Evolutionary conservation across 768 basidiomycete species (phyloP), one percentile per base, ranked within the genome.

Genomic region (Tylopilus plumbeoviolaceoides): DNA sequence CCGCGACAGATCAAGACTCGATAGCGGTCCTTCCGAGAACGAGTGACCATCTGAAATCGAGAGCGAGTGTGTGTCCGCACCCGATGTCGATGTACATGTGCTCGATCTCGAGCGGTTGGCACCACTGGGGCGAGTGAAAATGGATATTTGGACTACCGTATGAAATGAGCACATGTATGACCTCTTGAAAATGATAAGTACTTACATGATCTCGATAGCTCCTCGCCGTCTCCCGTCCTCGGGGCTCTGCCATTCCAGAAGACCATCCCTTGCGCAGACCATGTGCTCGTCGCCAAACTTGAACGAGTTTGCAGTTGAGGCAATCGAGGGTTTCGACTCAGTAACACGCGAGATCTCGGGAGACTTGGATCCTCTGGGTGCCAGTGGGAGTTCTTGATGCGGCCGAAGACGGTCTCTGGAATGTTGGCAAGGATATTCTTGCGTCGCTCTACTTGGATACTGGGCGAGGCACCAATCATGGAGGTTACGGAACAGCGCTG

Each of bases 181-280:
- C 2, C 9, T 33, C 23, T 23, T 5, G 23, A 23, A 11, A 30
- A 35, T n/a, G 6, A 1, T 18, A 51, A 33, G 45, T 2, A 66
- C 84, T 64, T 65, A 86, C 86, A 73, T 6, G 79, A 78, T 35
- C 61, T 63, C 9, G 70, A 68, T 4, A 54, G 59, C 55, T 89
- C 85, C 47, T 90, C 84, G 4, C 87, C 87, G 20, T 84, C 79
- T 3, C 81, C 88, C 46, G 5, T 86, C 82, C 59, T 91, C 88
- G 51, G 85, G 65, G 59, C 83, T 89, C 61, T 83, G 80, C 7
- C 83, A 75, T 49, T 84, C 80, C 18, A 87, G 66, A 5, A 87
- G 70, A 4, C 84, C 87, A 7, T 75, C 75, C 47, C 77, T 76
- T 9, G 86, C 84, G 48, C 70, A 76, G 60, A 84, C 80, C 85